These are phyloP conservation scores for Simmondsia chinensis DNA, from an alignment of 148 eudicot species.

Conservation along the genomic window DNA sequence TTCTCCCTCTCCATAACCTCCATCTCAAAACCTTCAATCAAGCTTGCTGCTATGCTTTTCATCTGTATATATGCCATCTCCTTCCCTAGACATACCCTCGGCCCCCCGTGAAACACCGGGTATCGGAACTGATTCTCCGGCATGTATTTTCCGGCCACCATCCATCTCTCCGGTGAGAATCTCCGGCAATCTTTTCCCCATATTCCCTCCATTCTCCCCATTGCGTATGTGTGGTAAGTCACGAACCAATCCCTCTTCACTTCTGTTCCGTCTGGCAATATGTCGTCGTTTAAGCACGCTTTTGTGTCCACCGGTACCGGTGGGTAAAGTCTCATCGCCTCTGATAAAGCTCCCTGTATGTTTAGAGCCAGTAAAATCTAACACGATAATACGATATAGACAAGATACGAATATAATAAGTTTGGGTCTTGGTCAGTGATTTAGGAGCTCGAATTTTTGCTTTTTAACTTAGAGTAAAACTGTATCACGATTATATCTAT, in stretches of 20 bases:
- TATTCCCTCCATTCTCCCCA: slow-evolving; percentile 27
- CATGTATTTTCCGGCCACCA: slow-evolving; percentile 7
- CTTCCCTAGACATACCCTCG: slow-evolving; percentile 4
- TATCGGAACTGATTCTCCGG: slow-evolving; percentile 6
- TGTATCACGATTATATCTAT: too few relatives aligned
- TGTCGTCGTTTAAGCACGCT: slow-evolving; percentile 14
- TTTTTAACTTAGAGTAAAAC: too few relatives aligned
- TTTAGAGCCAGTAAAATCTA: too few relatives aligned
- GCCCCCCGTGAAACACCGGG: background rate
- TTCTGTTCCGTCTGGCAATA: slow-evolving; percentile 30
- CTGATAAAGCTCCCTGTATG: slow-evolving; percentile 28
- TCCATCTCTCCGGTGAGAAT: slow-evolving; percentile 26
- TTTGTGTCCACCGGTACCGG: slow-evolving; percentile 26
- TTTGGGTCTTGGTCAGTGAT: too few relatives aligned
- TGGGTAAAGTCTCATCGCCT: slow-evolving; percentile 27
- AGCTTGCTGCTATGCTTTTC: slow-evolving; percentile 2
- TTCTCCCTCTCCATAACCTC: background rate
- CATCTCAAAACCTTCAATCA: slow-evolving; percentile 1
- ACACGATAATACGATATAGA: too few relatives aligned
- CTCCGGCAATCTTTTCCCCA: slow-evolving; percentile 27
- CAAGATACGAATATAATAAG: too few relatives aligned
- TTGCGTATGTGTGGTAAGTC: slow-evolving; percentile 21
- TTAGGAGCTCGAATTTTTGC: too few relatives aligned
- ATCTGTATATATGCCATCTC: slow-evolving; percentile 3
- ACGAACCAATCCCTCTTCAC: slow-evolving; percentile 25